phyloP scores from a whole-genome alignment of 1,284 basidiomycete species.

The Somion occarium region DNA sequence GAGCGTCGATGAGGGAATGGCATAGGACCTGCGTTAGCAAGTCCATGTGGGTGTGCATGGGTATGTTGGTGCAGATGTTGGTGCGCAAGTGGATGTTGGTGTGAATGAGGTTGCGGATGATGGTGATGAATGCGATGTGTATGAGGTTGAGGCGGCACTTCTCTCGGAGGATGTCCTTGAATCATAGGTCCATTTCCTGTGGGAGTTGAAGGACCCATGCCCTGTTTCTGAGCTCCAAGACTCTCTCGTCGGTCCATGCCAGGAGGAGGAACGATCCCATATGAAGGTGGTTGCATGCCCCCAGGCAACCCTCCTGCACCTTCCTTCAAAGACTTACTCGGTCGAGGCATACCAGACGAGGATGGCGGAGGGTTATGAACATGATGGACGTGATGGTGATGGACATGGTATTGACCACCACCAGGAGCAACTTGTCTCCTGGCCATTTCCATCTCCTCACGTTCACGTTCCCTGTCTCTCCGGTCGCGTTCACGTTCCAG shows the following conservation, averaged over 20 bases:
- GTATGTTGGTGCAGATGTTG: slow-evolving; percentile 16
- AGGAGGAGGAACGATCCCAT: not conserved
- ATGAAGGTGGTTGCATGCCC: not conserved
- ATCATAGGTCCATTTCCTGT: not conserved
- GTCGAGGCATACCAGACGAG: not conserved
- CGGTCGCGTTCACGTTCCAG: slow-evolving; percentile 14
- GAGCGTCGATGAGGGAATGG: slow-evolving; percentile 2
- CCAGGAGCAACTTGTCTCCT: slow-evolving; percentile 6
- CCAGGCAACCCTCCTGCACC: not conserved
- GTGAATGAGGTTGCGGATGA: slow-evolving; percentile 7
- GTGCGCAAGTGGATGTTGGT: slow-evolving; percentile 17
- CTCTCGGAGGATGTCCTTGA: not conserved
- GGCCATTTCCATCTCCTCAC: slow-evolving; percentile 13
- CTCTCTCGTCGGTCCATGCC: not conserved
- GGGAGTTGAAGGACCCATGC: not conserved
- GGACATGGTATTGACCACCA: slow-evolving; percentile 1
- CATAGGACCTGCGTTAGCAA: slow-evolving; percentile 4
- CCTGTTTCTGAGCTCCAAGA: not conserved
- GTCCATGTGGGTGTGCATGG: slow-evolving; percentile 4
- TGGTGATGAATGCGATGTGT: slow-evolving; percentile 5
- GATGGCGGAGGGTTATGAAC: slow-evolving; percentile 4
- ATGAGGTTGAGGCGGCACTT: not conserved
- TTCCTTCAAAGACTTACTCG: not conserved
- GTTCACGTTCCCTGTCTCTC: slow-evolving; percentile 14
- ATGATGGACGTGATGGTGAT: slow-evolving; percentile 20